Conservation (phyloP, 305 asterid genomes). For the Fraxinus baroniana region DNA sequence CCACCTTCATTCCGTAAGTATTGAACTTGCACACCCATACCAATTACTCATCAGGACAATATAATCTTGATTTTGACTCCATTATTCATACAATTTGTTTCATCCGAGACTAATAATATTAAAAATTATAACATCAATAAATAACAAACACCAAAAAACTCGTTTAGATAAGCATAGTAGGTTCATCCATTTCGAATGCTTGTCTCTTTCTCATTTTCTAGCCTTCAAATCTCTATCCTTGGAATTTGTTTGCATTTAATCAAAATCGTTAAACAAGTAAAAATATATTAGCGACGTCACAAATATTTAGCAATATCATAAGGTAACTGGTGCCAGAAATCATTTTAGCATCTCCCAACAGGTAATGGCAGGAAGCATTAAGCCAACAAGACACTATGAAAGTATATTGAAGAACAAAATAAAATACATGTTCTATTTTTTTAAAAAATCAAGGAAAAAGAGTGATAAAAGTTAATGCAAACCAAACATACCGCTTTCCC, state of each 20-base stretch:
- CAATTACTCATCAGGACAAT: not conserved
- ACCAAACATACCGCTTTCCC: slow-evolving; percentile 74
- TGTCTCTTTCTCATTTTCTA: not conserved
- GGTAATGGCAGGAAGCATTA: not conserved
- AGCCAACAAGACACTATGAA: not conserved
- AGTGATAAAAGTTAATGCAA: slow-evolving; percentile 1
- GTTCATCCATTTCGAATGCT: not conserved
- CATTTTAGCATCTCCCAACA: not conserved
- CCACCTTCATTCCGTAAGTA: not conserved
- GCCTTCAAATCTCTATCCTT: not conserved
- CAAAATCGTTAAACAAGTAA: not conserved
- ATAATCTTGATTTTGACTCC: not conserved
- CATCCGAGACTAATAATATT: not conserved
- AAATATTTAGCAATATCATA: not conserved
- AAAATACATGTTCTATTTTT: not conserved
- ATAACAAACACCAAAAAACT: not conserved
- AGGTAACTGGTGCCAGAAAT: not conserved
- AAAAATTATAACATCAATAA: not conserved
- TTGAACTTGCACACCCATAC: not conserved
- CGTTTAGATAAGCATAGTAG: not conserved
- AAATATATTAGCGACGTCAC: not conserved
- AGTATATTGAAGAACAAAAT: not conserved
- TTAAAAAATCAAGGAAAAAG: not conserved
- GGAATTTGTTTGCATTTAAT: not conserved
- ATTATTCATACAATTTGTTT: not conserved